These are phyloP conservation scores for Deinandra increscens DNA, from an alignment of 129 eudicot genomes.

Conservation along the genomic window DNA sequence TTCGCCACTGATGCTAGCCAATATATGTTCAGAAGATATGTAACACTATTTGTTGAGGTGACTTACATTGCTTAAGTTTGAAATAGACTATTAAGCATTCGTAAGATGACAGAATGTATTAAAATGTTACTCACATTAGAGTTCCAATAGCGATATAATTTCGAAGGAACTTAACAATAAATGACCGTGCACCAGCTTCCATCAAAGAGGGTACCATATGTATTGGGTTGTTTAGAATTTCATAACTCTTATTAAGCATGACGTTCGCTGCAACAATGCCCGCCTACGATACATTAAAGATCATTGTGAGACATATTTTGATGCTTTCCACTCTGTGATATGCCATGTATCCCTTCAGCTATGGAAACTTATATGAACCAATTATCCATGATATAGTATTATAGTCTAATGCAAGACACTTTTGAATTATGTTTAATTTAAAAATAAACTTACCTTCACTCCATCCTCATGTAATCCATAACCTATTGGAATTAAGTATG, in stretches of 20 bases:
- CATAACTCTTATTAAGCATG: conserved; percentile 43
- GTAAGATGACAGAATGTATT: background rate
- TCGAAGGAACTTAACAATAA: conserved; percentile 51
- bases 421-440: background rate
- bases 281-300: conserved; percentile 44
- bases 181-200: too few species aligned
- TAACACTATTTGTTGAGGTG: too few species aligned
- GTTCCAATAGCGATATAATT: conserved; percentile 53
- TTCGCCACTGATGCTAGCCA: too few species aligned
- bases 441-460: conserved; percentile 46
- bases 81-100: too few species aligned
- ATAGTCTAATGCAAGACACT: too few species aligned
- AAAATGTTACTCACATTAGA: conserved; percentile 62
- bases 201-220: conserved; percentile 80
- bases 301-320: background rate
- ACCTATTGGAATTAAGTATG: conserved; percentile 38
- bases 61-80: too few species aligned
- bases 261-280: conserved; percentile 59
- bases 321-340: background rate
- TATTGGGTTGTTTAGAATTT: conserved; percentile 50
- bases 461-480: conserved; percentile 88
- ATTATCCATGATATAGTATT: too few species aligned
- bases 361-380: too few species aligned
- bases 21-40: too few species aligned
- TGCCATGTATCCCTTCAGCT: too few species aligned